These are phyloP conservation scores for Auricularia cornea DNA, from an alignment of 768 basidiomycete genomes.

Conservation along the genomic window DNA sequence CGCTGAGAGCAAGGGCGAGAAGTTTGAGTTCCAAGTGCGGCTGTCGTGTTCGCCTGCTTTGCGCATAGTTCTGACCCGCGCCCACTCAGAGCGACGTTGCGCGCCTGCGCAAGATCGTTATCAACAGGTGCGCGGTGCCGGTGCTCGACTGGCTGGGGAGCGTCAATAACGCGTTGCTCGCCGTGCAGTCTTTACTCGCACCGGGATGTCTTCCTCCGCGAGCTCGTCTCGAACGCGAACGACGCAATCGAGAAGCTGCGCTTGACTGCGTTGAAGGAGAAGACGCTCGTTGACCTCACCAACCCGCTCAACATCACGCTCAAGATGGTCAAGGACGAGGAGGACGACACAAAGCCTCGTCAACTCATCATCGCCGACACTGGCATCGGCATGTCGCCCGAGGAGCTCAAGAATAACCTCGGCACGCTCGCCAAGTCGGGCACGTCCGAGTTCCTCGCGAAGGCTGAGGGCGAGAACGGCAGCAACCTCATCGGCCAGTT, in stretches of 20 bases:
- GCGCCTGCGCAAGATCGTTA: constrained; percentile 86
- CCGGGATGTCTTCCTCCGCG: constrained; percentile 57
- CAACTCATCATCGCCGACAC: constrained; percentile 48
- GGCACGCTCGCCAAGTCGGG: constrained; percentile 96
- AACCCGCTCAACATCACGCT: constrained; percentile 86
- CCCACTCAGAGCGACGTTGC: constrained; percentile 76
- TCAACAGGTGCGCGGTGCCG: constrained; percentile 54
- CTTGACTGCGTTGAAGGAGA: constrained; percentile 73
- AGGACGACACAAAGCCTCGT: constrained; percentile 27
- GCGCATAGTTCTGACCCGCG: constrained; percentile 2
- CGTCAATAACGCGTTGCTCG: constrained; percentile 10
- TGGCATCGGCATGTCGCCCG: constrained; percentile 94
- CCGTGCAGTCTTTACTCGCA: constrained; percentile 71
- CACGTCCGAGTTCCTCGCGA: constrained; percentile 85
- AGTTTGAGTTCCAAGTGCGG: constrained; percentile 62
- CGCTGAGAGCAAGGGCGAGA: constrained; percentile 32
- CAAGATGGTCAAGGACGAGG: constrained; percentile 58
- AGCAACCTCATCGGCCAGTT: constrained; percentile 92
- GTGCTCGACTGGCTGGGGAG: not conserved
- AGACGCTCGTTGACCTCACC: constrained; percentile 56
- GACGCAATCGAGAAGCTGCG: constrained; percentile 95
- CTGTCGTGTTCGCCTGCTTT: constrained; percentile 9
- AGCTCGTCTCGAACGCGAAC: constrained; percentile 89
- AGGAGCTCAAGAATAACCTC: constrained; percentile 76
- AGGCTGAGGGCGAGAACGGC: constrained; percentile 47